Base-by-base conservation (phyloP, 2,329 filamentous ascomycete genomes). In the Penicillium italicum region DNA sequence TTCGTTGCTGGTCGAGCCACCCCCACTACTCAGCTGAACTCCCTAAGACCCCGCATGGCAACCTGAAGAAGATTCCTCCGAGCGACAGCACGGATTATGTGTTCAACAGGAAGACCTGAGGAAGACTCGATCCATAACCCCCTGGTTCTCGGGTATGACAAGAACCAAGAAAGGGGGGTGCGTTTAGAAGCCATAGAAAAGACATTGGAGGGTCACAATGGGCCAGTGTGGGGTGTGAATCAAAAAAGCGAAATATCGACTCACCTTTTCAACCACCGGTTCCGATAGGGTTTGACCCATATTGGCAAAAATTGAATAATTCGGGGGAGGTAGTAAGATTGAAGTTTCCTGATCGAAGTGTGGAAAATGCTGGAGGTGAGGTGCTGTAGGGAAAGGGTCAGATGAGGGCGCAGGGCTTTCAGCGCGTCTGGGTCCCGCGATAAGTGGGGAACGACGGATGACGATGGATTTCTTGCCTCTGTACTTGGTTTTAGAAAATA, bases 201-300 rank as follows among this genome's bases (percentile, higher is more conserved):
- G 11, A 31, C 28, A 30, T 45, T 38, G 50, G 31, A 20, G 38
- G 18, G 22, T 54, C 51, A 54, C 44, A 51, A 54, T 41, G 54
- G 50, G 50, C 59, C 58, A 62, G 62, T 69, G 65, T 66, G 62
- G 66, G 65, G 62, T 52, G 56, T 53, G 40, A 55, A 57, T 55
- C 33, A 30, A 54, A 48, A 41, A 54, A 34, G 36, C 44, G 31
- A 54, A 60, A 48, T 53, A 33, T 52, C 48, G 55, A 66, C 84
- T 75, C 84, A 99, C 94, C 92, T 99, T 99, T 75, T 97, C 94
- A 76, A 96, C 89, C 72, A 99, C 92, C 71, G 94, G 94, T 83
- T 99, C 94, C 72, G 93, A 97, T 74, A 99, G 87, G 77, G 94
- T 99, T 83, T 99, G 94, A 85, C 94, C 94, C 94, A 99, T 99